A percentile compares a stretch with the other conserved stretches of the same genome.
Evolutionary conservation across 257 asterid species (phyloP).

Genomic region (Solanum tarapatanum): DNA sequence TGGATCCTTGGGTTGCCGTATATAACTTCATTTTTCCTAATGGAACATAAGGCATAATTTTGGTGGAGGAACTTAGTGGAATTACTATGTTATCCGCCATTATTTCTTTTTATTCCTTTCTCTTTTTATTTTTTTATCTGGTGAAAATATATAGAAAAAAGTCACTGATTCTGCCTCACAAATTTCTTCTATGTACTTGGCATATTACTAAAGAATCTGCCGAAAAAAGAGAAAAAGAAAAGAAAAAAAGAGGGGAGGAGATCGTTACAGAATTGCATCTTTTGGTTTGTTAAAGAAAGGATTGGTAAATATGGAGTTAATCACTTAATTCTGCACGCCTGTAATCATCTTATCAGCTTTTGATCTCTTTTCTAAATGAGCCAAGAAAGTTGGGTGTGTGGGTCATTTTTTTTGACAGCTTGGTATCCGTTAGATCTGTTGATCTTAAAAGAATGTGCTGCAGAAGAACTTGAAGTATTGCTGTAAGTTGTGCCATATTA

Average conservation of each 20-base stretch:
- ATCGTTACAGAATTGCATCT: neutral
- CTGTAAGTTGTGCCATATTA: neutral
- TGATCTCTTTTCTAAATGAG: neutral
- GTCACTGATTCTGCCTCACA: neutral
- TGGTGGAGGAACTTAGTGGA: conserved; percentile 1
- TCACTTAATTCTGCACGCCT: neutral
- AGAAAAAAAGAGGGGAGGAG: neutral
- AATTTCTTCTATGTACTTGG: neutral
- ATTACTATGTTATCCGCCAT: neutral
- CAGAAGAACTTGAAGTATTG: neutral
- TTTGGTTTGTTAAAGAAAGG: neutral
- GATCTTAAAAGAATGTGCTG: neutral
- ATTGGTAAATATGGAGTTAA: neutral
- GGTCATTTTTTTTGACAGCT: neutral
- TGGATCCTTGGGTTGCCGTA: neutral
- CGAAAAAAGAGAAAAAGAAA: neutral
- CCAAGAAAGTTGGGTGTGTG: neutral
- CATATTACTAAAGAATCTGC: neutral
- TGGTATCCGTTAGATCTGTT: neutral
- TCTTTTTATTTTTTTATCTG: neutral
- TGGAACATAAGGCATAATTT: conserved; percentile 8
- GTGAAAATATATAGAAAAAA: neutral
- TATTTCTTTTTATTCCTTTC: neutral
- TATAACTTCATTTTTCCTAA: neutral
- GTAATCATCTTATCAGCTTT: neutral